Base-by-base conservation (phyloP, 208 protist species). In the Crithidia brevicula region DNA sequence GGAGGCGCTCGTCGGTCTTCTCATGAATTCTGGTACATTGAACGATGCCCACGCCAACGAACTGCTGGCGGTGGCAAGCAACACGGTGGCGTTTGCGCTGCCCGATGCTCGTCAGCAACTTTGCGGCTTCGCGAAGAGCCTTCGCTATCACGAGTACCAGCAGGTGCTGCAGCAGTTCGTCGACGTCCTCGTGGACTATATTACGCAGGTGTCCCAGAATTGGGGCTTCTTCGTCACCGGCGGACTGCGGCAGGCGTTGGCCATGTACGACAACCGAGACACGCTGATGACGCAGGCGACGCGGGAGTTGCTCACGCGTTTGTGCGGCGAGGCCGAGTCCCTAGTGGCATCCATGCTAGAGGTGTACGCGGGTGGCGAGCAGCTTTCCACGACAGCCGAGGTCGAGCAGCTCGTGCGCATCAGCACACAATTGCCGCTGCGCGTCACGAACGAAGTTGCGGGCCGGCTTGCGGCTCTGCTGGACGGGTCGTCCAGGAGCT, bases 1-100 rank as follows among this genome's bases (percentile, higher is more conserved):
- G 46, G 87, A 91, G 56, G 56, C 51, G 1, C 77, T 93, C 34
- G 75, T 87, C 3, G 56, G 71, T 10, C 79, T 87, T 31, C 74
- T 93, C 16, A 80, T 93, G 58, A 75, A 63, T 49, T 53, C 62
- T 38, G 77, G 73, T 22, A 47, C 56, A 13, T 63, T 93, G 11
- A 77, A 83, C 71, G 79, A 95, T 66, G 60, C 65, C 7, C 79
- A 63, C 61, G 90, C 85, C 27, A 78, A 95, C 61, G 74, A 65
- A 57, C 46, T 95, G 57, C 77, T 93, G 49, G 72, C 75, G 10
- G 62, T 81, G 34, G 60, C 72, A n/a, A 72, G 61, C 70, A 61
- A 65, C 47, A 33, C 38, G 7, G 46, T 40, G 8, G 63, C 70
- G 27, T 60, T 76, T 11, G 52, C 62, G 36, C 36, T 66, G 53